These are phyloP conservation scores for Fusarium proliferatum DNA, from an alignment of 2,329 filamentous ascomycete species.

Conservation along the genomic window DNA sequence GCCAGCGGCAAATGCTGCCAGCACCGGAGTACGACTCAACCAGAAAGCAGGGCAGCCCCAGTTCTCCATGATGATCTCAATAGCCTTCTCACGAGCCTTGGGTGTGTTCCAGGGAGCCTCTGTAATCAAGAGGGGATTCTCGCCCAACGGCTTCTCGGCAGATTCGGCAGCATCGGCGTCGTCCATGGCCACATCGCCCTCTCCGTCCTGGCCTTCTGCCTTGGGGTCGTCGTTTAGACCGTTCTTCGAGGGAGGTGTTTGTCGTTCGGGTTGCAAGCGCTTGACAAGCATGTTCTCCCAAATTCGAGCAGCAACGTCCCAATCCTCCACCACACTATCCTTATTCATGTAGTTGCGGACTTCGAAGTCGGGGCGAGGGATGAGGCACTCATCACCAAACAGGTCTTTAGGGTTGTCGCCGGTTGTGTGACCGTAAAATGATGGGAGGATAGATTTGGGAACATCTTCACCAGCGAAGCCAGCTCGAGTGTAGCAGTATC, in stretches of 20 bases:
- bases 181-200: slow-evolving; percentile 72
- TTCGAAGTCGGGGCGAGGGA: slow-evolving; percentile 79
- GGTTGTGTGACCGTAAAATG: slow-evolving; percentile 79
- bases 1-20: slow-evolving; percentile 90
- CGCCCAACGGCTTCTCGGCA: slow-evolving; percentile 83
- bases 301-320: slow-evolving; percentile 88
- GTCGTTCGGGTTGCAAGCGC: slow-evolving; percentile 81
- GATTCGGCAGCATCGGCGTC: slow-evolving; percentile 51
- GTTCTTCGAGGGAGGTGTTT: slow-evolving; percentile 77
- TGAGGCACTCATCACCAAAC: slow-evolving; percentile 92
- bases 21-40: slow-evolving; percentile 86
- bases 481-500: slow-evolving; percentile 89
- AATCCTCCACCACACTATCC: slow-evolving; percentile 94
- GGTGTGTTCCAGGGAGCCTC: slow-evolving; percentile 92
- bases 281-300: slow-evolving; percentile 96
- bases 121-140: slow-evolving; percentile 92
- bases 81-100: slow-evolving; percentile 91
- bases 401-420: slow-evolving; percentile 64
- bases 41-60: slow-evolving; percentile 97
- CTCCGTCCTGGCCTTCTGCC: slow-evolving; percentile 68
- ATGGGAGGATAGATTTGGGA: slow-evolving; percentile 91
- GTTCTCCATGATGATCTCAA: slow-evolving; percentile 96
- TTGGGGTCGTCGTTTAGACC: slow-evolving; percentile 77
- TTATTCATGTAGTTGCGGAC: slow-evolving; percentile 92
- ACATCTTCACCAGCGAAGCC: slow-evolving; percentile 98